A percentile compares a stretch with the other conserved stretches of the same genome.
Conservation (phyloP, 2,329 filamentous ascomycete genomes). For the Stagonosporopsis rhizophila region DNA sequence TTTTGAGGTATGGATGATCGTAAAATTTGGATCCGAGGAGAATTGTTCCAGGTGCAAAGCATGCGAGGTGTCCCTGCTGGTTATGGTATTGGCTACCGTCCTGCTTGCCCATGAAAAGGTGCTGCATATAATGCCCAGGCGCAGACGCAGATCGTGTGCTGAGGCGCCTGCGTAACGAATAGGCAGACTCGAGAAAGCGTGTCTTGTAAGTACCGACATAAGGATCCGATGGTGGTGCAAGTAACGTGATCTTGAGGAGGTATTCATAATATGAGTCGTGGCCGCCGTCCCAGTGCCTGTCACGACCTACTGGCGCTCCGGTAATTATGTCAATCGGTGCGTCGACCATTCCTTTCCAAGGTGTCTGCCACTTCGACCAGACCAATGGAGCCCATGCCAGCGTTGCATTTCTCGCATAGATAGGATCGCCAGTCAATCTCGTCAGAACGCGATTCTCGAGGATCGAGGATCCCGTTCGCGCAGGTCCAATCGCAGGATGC, state of each 20-base stretch:
- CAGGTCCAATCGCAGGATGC: conserved; percentile 50
- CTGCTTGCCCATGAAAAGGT: conserved; percentile 51
- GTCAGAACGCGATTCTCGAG: conserved; percentile 54
- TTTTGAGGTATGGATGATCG: conserved; percentile 39
- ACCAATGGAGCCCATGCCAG: conserved; percentile 55
- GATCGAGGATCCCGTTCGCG: conserved; percentile 54
- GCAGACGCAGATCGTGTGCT: conserved; percentile 47
- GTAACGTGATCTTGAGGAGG: conserved; percentile 50
- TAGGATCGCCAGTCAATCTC: conserved; percentile 49
- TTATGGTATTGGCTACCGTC: conserved; percentile 47
- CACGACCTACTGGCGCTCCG: conserved; percentile 47
- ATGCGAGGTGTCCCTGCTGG: conserved; percentile 49
- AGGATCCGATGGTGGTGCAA: conserved; percentile 47
- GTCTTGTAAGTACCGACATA: conserved; percentile 43
- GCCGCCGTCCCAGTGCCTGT: conserved; percentile 53
- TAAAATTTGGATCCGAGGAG: conserved; percentile 49
- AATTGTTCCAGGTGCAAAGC: conserved; percentile 50
- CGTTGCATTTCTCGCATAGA: conserved; percentile 54
- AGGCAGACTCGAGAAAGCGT: conserved; percentile 45
- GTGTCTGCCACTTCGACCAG: conserved; percentile 51
- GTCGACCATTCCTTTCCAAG: conserved; percentile 52
- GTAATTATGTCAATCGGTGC: conserved; percentile 54
- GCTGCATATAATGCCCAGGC: conserved; percentile 43
- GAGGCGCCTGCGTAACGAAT: conserved; percentile 47
- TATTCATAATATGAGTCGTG: conserved; percentile 56